A percentile compares a stretch with the other conserved stretches of the same genome.
These are phyloP conservation scores for Neurospora sp. DNA, from an alignment of 495 filamentous ascomycete genomes.

Conservation along the genomic window DNA sequence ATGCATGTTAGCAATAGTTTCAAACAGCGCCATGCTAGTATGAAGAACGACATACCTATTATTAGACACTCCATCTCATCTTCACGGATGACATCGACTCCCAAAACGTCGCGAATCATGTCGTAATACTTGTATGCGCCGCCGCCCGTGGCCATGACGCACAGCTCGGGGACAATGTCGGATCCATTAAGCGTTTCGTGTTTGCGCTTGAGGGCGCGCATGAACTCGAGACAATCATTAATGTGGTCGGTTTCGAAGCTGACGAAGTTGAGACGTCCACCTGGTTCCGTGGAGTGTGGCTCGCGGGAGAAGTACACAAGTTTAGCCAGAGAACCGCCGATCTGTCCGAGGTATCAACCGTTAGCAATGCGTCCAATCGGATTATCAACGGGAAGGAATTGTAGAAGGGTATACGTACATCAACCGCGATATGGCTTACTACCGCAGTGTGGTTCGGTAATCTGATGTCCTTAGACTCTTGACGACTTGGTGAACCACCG, in stretches of 20 bases:
- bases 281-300: constrained; percentile 62
- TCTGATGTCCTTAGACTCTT: constrained; percentile 87
- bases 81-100: constrained; percentile 79
- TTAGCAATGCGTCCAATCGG: not conserved
- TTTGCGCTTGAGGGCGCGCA: constrained; percentile 69
- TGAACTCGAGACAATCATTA: constrained; percentile 82
- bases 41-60: constrained; percentile 49
- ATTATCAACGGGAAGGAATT: constrained; percentile 4
- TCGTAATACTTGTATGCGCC: constrained; percentile 96
- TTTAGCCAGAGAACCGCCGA: constrained; percentile 90
- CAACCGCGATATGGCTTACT: constrained; percentile 92
- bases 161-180: constrained; percentile 46
- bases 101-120: constrained; percentile 66
- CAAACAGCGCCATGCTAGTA: not conserved
- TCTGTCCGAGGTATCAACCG: constrained; percentile 40
- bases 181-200: constrained; percentile 61
- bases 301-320: constrained; percentile 95
- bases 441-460: constrained; percentile 86
- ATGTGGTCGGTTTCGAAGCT: constrained; percentile 93
- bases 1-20: not conserved
- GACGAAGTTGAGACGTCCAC: constrained; percentile 86
- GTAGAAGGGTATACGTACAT: constrained; percentile 49
- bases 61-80: constrained; percentile 99
- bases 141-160: constrained; percentile 89
- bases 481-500: constrained; percentile 39